Evolutionary conservation across 2,329 filamentous ascomycete genomes (phyloP).

Genomic region (Penicillium digitatum): DNA sequence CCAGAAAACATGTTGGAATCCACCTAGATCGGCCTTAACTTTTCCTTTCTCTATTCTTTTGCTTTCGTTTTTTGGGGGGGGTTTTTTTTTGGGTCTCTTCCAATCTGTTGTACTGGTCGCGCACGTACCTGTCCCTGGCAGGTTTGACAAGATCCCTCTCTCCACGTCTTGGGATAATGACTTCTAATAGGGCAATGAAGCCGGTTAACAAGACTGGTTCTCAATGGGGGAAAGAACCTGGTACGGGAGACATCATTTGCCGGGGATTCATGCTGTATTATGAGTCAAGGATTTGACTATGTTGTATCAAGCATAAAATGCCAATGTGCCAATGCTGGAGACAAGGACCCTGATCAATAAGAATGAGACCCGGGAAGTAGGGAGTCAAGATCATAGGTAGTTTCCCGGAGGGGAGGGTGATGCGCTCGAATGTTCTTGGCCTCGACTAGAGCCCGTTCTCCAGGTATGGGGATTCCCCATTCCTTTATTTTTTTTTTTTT

Average conservation of each 20-base stretch:
- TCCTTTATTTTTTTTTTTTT: background rate
- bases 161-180: background rate
- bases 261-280: background rate
- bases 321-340: background rate
- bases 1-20: conserved; percentile 12
- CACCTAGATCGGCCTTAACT: conserved; percentile 9
- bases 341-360: conserved; percentile 5
- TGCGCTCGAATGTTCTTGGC: conserved; percentile 22
- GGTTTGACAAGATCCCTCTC: conserved; percentile 4
- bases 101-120: conserved; percentile 13
- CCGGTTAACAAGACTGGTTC: conserved; percentile 6
- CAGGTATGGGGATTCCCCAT: conserved; percentile 2
- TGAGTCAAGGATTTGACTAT: background rate
- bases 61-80: background rate
- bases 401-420: conserved; percentile 4
- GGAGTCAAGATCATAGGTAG: conserved; percentile 1
- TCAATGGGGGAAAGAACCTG: conserved; percentile 2
- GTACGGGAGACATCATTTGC: conserved; percentile 17
- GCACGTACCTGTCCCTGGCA: conserved; percentile 24
- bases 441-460: conserved; percentile 17
- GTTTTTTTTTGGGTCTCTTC: conserved; percentile 1
- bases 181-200: conserved; percentile 8
- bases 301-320: background rate
- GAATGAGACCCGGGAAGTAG: conserved; percentile 4
- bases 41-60: conserved; percentile 2